Evolutionary conservation across 306 rosid species (phyloP).

Genomic region (Chamaecrista fasciculata): DNA sequence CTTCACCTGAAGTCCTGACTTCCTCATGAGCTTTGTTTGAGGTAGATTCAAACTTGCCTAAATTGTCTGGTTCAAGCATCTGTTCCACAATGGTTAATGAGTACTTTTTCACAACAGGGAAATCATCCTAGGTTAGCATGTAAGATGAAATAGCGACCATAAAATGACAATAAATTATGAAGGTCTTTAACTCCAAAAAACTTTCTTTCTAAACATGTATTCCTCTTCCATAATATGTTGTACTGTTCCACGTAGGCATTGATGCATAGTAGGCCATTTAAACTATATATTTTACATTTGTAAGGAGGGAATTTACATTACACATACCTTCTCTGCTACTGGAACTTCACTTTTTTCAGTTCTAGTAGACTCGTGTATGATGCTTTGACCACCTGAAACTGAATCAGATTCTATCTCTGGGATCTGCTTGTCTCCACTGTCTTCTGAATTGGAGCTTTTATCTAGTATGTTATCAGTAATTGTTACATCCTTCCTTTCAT

Average conservation of each 20-base stretch:
- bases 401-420: neutral
- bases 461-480: neutral
- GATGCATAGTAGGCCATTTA: neutral
- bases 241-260: neutral
- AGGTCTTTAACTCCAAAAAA: too few species aligned
- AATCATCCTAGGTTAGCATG: too few species aligned
- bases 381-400: neutral
- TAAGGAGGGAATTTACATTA: neutral
- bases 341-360: neutral
- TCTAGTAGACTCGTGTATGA: neutral
- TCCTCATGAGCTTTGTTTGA: neutral
- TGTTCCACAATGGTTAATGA: too few species aligned
- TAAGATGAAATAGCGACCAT: too few species aligned
- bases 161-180: too few species aligned
- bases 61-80: constrained; percentile 1
- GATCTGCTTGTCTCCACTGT: neutral
- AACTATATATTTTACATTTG: neutral
- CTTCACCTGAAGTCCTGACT: neutral
- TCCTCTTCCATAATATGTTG: neutral
- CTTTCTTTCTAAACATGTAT: neutral
- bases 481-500: neutral
- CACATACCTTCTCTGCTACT: constrained; percentile 20
- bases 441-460: neutral
- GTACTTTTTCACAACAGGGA: too few species aligned
- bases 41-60: neutral